phyloP scores from a whole-genome alignment of 2,329 filamentous ascomycete genomes.

The Alternaria solani region DNA sequence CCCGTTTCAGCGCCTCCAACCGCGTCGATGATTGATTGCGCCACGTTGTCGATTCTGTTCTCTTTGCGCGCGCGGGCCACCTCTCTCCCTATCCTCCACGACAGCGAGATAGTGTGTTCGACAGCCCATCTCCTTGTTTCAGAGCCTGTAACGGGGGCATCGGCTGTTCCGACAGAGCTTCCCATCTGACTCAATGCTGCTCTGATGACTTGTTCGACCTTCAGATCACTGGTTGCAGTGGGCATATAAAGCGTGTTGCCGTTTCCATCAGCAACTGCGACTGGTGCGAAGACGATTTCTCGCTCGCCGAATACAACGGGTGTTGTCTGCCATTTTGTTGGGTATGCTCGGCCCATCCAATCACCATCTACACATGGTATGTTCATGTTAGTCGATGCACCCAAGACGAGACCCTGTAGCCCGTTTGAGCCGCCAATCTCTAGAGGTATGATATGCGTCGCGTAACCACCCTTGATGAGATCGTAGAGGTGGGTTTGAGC shows the following conservation, averaged over 20 bases:
- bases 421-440: slow-evolving; percentile 61
- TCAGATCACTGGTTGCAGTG: slow-evolving; percentile 48
- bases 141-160: slow-evolving; percentile 49
- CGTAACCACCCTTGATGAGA: slow-evolving; percentile 41
- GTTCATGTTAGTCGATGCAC: slow-evolving; percentile 51
- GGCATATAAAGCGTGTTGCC: slow-evolving; percentile 53
- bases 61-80: slow-evolving; percentile 46
- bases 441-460: slow-evolving; percentile 51
- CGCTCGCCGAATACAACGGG: slow-evolving; percentile 54
- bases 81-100: slow-evolving; percentile 51
- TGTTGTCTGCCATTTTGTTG: slow-evolving; percentile 56
- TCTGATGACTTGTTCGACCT: slow-evolving; percentile 50
- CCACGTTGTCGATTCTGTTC: slow-evolving; percentile 48
- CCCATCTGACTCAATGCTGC: slow-evolving; percentile 50
- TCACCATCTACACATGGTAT: slow-evolving; percentile 57
- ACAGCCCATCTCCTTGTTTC: slow-evolving; percentile 51
- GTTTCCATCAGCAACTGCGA: slow-evolving; percentile 52
- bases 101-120: slow-evolving; percentile 50
- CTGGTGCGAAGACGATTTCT: slow-evolving; percentile 51
- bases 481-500: slow-evolving; percentile 49
- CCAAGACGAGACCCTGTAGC: slow-evolving; percentile 50
- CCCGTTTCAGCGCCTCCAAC: slow-evolving; percentile 51
- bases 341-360: slow-evolving; percentile 59
- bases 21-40: slow-evolving; percentile 53
- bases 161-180: slow-evolving; percentile 46